Evolutionary conservation across 306 rosid species (phyloP), one percentile per base, ranked within the genome.

Genomic region (Comarum palustre): DNA sequence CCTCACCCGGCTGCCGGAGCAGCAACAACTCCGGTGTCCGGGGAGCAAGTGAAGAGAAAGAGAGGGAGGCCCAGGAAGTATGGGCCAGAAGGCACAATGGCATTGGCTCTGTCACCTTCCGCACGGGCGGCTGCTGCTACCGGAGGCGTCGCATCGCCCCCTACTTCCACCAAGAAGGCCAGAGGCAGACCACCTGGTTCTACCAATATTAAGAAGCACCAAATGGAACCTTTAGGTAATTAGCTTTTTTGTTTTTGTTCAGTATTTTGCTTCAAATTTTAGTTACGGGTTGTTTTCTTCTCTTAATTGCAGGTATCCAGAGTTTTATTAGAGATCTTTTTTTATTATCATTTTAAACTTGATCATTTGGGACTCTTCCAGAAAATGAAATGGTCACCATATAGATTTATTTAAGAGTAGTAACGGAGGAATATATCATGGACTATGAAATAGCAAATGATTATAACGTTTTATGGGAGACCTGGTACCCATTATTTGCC

Each of bases 11-110:
- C 31, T 29, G 70, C 41, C 20, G 34, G 32, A 43, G 29, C 34
- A 17, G 60, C 14, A 25, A 14, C 55, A 17, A 57, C 50, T 54
- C 42, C 59, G 25, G 11, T 79, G 2, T 12, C 70, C 20, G 75
- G 68, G 0, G 88, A 88, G 78, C 63, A 79, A 1, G 9, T 77
- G 69, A 91, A 91, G 81, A 83, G 72, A 83, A 91, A 87, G 80
- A 87, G 96, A 57, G 97, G 97, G 22, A 87, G 97, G 65, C 96
- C 97, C 3, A 86, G 95, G 81, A 91, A 91, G 67, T 89, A 87
- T 58, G 95, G 86, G 11, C 85, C 89, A 13, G 94, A 85, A 74
- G 94, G 90, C 42, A 55, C 83, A 68, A 83, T 86, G 87, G 71
- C 86, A 32, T 20, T 85, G 82, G 74, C 64, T 54, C 73, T 82